Evolutionary conservation across 768 basidiomycete species (phyloP).

Genomic region (Tubosaeta sp.): DNA sequence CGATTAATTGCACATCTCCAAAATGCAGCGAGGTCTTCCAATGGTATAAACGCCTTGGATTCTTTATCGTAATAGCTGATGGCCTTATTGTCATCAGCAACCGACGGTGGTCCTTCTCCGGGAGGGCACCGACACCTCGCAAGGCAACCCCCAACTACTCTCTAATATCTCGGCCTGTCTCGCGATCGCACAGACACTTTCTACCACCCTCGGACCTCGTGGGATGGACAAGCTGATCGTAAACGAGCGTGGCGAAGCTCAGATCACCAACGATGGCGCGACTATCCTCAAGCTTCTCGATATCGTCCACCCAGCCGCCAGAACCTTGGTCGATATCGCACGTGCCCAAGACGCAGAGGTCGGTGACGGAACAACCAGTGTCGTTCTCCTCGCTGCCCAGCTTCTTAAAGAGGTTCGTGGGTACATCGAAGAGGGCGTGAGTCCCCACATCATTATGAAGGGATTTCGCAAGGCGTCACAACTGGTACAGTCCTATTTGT

Average conservation of each 20-base stretch:
- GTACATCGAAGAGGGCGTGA: conserved; percentile 95
- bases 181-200: conserved; percentile 85
- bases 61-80: conserved; percentile 10
- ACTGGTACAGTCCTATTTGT: conserved; percentile 51
- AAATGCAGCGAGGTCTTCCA: conserved; percentile 82
- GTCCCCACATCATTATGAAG: conserved; percentile 97
- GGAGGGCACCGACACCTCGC: conserved; percentile 95
- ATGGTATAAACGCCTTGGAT: conserved; percentile 47
- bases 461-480: conserved; percentile 86
- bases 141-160: conserved; percentile 87
- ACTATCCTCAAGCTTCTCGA: conserved; percentile 97
- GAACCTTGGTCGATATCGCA: conserved; percentile 97
- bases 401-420: conserved; percentile 87
- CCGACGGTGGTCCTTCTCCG: conserved; percentile 94
- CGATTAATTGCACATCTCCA: conserved; percentile 22
- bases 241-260: conserved; percentile 87
- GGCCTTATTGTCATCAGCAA: conserved; percentile 56
- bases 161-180: conserved; percentile 97
- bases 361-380: conserved; percentile 96
- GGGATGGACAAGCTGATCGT: conserved; percentile 99
- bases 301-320: conserved; percentile 96
- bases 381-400: conserved; percentile 92
- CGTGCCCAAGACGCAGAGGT: conserved; percentile 98
- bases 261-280: conserved; percentile 99
- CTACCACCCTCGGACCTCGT: conserved; percentile 93